Evolutionary conservation across 495 filamentous ascomycete genomes (phyloP).

Genomic region (Aspergillus heteromorphus): DNA sequence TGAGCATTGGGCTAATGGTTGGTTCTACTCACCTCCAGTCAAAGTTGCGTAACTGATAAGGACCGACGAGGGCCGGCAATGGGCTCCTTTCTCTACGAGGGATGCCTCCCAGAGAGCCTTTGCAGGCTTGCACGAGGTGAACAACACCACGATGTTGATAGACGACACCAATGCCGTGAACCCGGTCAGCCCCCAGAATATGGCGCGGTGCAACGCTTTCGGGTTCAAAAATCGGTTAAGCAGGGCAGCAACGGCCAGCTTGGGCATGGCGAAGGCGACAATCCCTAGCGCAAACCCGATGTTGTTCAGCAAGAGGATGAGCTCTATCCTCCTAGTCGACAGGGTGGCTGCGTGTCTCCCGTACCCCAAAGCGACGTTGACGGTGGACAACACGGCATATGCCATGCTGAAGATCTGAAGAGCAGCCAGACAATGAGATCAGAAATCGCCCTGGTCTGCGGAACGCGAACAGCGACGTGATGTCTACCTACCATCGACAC

Average conservation of each 20-base stretch:
- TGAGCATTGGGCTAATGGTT: neutral
- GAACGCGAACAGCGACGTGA: neutral
- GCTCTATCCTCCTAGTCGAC: conserved; percentile 1
- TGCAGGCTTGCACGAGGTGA: conserved; percentile 38
- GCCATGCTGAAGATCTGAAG: neutral
- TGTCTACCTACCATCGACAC: conserved; percentile 26
- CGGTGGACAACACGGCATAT: conserved; percentile 22
- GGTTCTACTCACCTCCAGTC: conserved; percentile 24
- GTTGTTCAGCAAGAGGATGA: conserved; percentile 25
- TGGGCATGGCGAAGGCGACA: conserved; percentile 37
- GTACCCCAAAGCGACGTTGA: conserved; percentile 23
- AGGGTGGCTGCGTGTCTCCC: conserved; percentile 13
- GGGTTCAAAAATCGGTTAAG: conserved; percentile 36
- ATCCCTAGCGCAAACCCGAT: conserved; percentile 35
- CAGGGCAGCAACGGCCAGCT: conserved; percentile 35
- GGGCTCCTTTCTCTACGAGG: conserved; percentile 21
- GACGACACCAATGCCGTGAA: conserved; percentile 12
- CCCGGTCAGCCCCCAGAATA: conserved; percentile 29
- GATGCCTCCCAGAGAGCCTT: conserved; percentile 35
- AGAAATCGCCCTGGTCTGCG: neutral
- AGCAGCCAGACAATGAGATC: neutral
- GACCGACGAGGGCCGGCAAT: conserved; percentile 28
- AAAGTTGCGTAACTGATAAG: conserved; percentile 34
- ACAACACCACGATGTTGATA: conserved; percentile 26
- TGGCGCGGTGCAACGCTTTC: conserved; percentile 14